phyloP scores from a whole-genome alignment of 345 rosid species.

The Hibiscus syriacus region DNA sequence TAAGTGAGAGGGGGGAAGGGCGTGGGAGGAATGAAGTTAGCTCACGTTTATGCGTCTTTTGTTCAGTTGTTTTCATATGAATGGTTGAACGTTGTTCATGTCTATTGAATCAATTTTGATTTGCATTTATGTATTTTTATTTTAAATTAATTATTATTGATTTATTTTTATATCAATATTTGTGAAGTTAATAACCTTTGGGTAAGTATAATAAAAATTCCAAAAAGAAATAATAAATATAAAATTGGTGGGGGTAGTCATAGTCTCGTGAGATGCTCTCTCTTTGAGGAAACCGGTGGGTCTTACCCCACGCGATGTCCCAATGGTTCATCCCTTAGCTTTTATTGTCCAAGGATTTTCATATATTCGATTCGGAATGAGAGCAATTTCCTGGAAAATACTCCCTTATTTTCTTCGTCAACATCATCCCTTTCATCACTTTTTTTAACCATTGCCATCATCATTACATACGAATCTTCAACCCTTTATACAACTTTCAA shows the following conservation, averaged over 20 bases:
- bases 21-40: conserved; percentile 60
- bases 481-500: conserved; percentile 13
- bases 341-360: no score
- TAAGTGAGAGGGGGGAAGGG: conserved; percentile 41
- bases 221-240: no score
- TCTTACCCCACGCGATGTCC: conserved; percentile 60
- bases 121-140: no score
- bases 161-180: conserved; percentile 25
- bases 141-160: no score
- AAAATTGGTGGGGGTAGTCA: no score
- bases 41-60: conserved; percentile 72
- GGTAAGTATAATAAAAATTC: no score
- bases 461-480: conserved; percentile 11
- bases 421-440: conserved; percentile 19
- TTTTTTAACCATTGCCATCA: not conserved
- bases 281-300: conserved; percentile 59
- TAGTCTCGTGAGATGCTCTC: conserved; percentile 29
- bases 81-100: no score
- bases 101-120: no score
- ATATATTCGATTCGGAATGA: conserved; percentile 8
- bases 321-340: conserved; percentile 9
- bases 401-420: conserved; percentile 4
- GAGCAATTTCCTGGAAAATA: conserved; percentile 43
- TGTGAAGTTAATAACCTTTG: no score
- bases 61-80: no score